Base-by-base conservation (phyloP, 371 early-diverging fungal species). In the Mucor velutinosus region DNA sequence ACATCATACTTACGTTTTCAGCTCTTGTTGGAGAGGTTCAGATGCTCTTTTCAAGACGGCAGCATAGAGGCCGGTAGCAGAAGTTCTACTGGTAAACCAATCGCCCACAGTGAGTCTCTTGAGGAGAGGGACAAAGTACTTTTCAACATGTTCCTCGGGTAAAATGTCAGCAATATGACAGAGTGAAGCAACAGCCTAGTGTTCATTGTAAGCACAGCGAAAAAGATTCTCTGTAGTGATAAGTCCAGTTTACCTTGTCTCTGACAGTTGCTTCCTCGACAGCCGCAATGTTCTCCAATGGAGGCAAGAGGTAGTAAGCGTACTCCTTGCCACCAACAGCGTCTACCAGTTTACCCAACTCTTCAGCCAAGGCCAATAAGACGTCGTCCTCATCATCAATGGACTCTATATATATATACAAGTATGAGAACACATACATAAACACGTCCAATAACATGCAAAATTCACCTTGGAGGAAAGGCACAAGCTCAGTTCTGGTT, bases 311-410 rank as follows among this genome's bases (percentile, higher is more conserved):
- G 66, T 92, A 82, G 76, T 94, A 94, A 6, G 91, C 95, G 76
- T 89, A 91, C 59, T 88, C 87, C 17, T 92, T 88, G 10, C 98
- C 97, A 37, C 98, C 98, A 37, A 98, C 92, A 71, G 91, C 93
- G 62, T 95, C 93, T 43, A 93, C 88, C 73, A 99, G 95, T 69
- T 88, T 83, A 27, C 95, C 97, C 27, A 99, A 85, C 64, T 96
- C 95, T 70, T 95, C 95, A 29, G 99, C 98, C 39, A 99, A 85
- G 37, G 95, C 94, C 30, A 95, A 73, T 64, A 99, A 79, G 33
- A 99, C 91, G 78, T 97, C 98, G 78, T 97, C 98, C 74, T 97
- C 98, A 74, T 98, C 98, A 78, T 98, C 98, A 73, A 97, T 94
- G 17, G 98, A 97, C 80, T 99, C 99, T 96, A 70, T 60, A n/a